Conservation (phyloP, 371 early-diverging fungal species). For the Rhizopus arrhizus region DNA sequence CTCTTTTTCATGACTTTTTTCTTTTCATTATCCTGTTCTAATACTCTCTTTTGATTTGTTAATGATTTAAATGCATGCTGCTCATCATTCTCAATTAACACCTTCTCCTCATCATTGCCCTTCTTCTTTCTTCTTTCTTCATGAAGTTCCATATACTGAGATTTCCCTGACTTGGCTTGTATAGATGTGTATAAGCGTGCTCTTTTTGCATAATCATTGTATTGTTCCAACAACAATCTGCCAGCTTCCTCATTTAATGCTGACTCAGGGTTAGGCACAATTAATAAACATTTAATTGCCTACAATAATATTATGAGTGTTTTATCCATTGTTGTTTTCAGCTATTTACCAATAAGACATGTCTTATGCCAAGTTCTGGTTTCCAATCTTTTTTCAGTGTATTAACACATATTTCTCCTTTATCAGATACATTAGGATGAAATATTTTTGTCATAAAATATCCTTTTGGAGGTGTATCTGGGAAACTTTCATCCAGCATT, state of each 20-base stretch:
- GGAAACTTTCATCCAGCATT: slow-evolving; percentile 66
- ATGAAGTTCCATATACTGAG: slow-evolving; percentile 27
- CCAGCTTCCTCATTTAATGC: slow-evolving; percentile 94
- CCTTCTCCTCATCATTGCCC: no score
- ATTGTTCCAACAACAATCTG: slow-evolving; percentile 79
- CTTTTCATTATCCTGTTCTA: slow-evolving; percentile 3
- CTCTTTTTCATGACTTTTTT: slow-evolving; percentile 20
- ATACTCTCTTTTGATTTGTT: slow-evolving; percentile 12
- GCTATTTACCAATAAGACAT: slow-evolving; percentile 73
- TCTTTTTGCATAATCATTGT: slow-evolving; percentile 78
- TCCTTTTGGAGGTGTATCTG: slow-evolving; percentile 77
- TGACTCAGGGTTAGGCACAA: slow-evolving; percentile 92
- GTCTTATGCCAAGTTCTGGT: slow-evolving; percentile 73
- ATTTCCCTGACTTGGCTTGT: slow-evolving; percentile 64
- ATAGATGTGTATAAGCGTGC: slow-evolving; percentile 78
- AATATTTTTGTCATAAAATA: slow-evolving; percentile 88
- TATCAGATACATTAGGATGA: slow-evolving; percentile 87
- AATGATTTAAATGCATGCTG: slow-evolving; percentile 1
- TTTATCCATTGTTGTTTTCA: neutral
- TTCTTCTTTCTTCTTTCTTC: slow-evolving; percentile 9
- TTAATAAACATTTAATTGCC: slow-evolving; percentile 89
- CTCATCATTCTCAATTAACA: slow-evolving; percentile 7
- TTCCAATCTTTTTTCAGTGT: slow-evolving; percentile 94
- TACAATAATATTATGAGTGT: slow-evolving; percentile 20
- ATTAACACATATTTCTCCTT: slow-evolving; percentile 91